A percentile compares a stretch with the other conserved stretches of the same genome.
phyloP scores from a whole-genome alignment of 164 flowering plant species.

The Taxillus chinensis region DNA sequence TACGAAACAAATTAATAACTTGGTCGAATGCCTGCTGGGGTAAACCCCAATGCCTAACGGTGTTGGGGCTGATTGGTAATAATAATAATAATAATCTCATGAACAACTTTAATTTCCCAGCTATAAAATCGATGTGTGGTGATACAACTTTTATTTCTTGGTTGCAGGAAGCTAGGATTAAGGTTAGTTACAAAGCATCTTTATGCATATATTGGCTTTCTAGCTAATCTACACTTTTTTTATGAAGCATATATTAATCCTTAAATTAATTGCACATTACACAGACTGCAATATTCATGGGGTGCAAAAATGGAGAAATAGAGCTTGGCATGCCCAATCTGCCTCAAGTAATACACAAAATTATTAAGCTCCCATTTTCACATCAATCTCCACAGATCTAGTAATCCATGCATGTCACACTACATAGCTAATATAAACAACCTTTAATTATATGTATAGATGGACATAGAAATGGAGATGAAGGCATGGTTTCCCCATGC shows the following conservation, averaged over 20 bases:
- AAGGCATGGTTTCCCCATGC: constrained; percentile 27
- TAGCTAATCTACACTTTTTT: not conserved
- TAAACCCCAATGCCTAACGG: too few species aligned
- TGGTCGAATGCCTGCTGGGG: too few species aligned
- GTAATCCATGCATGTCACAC: too few species aligned
- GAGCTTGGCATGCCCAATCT: constrained; percentile 52
- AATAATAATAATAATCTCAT: too few species aligned
- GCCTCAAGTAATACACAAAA: constrained; percentile 23
- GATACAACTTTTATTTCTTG: not conserved
- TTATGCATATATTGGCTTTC: not conserved
- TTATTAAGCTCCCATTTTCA: not conserved
- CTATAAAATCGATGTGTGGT: not conserved
- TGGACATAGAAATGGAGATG: constrained; percentile 40
- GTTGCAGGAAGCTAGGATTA: constrained; percentile 65
- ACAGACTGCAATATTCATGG: constrained; percentile 58
- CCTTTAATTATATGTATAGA: constrained; percentile 8
- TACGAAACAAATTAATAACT: too few species aligned
- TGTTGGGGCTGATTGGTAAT: too few species aligned
- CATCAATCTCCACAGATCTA: too few species aligned
- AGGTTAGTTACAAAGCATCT: constrained; percentile 31
- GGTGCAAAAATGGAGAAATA: constrained; percentile 64
- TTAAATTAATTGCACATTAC: not conserved
- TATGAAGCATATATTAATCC: not conserved
- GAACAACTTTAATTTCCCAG: not conserved
- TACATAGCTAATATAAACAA: too few species aligned